Evolutionary conservation across 2,329 filamentous ascomycete species (phyloP).

Genomic region (Verticillium zaregamsianum): DNA sequence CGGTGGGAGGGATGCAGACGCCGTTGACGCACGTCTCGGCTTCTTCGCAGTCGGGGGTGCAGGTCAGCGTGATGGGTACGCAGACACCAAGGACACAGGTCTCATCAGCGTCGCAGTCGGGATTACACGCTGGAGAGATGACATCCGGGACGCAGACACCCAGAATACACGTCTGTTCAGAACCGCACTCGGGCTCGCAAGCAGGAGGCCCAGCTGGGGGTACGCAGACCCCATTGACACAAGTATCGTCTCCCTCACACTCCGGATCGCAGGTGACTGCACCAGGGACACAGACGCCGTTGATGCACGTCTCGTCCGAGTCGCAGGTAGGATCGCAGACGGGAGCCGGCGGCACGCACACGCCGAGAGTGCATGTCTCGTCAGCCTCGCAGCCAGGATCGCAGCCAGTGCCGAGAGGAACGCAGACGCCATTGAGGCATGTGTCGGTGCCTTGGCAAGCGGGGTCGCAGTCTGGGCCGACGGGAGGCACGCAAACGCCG

Average conservation of each 20-base stretch:
- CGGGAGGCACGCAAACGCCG: background rate
- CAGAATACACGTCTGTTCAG: background rate
- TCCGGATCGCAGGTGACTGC: background rate
- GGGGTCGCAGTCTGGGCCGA: background rate
- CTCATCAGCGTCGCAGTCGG: background rate
- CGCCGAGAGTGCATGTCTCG: background rate
- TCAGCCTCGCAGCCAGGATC: background rate
- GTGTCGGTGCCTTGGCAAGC: background rate
- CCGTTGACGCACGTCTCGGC: too few species aligned
- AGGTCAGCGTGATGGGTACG: background rate
- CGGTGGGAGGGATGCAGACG: too few species aligned
- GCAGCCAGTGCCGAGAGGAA: background rate
- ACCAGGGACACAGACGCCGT: background rate
- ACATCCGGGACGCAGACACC: background rate
- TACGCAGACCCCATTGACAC: background rate
- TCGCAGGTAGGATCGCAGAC: background rate
- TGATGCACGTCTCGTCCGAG: background rate
- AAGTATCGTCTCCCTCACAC: background rate
- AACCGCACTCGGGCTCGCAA: background rate
- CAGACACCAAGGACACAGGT: background rate
- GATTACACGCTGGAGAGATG: background rate
- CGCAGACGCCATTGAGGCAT: background rate
- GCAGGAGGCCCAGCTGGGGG: background rate
- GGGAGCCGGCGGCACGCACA: background rate
- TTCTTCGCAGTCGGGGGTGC: too few species aligned